Evolutionary conservation across 495 filamentous ascomycete species (phyloP).

Genomic region (Niebla homalea): DNA sequence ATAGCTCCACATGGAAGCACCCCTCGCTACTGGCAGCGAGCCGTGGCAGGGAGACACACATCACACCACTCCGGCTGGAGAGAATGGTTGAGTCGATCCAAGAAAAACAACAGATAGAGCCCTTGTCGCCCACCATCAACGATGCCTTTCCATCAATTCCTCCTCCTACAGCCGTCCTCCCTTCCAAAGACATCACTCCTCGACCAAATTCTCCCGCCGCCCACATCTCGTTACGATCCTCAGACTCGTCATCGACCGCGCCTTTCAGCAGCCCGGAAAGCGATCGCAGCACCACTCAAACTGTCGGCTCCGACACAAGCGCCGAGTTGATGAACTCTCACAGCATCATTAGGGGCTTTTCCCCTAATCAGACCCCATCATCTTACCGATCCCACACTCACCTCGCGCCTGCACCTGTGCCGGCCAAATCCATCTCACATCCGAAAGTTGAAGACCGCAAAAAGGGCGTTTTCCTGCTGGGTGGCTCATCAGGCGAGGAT

Average conservation of each 20-base stretch:
- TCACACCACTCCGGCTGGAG: conserved; percentile 73
- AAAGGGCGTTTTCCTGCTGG: conserved; percentile 65
- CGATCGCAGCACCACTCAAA: conserved; percentile 31
- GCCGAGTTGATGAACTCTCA: conserved; percentile 48
- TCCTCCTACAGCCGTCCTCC: conserved; percentile 29
- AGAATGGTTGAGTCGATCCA: conserved; percentile 86
- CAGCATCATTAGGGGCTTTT: conserved; percentile 79
- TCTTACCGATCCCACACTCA: conserved; percentile 53
- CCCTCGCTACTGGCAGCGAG: conserved; percentile 42
- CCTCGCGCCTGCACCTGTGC: conserved; percentile 31
- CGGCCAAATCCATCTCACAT: conserved; percentile 26
- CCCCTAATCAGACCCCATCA: conserved; percentile 59
- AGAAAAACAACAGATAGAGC: conserved; percentile 56
- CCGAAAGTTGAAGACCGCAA: conserved; percentile 42
- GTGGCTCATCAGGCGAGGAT: conserved; percentile 65
- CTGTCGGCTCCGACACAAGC: conserved; percentile 38
- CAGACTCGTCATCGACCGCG: conserved; percentile 38
- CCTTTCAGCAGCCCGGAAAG: conserved; percentile 29
- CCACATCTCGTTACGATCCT: conserved; percentile 32
- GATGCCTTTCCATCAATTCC: conserved; percentile 28
- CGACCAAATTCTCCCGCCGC: conserved; percentile 23
- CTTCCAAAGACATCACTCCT: conserved; percentile 27
- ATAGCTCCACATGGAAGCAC: conserved; percentile 21
- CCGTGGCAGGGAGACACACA: conserved; percentile 73
- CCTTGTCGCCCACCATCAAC: conserved; percentile 29